A percentile compares a stretch with the other conserved stretches of the same genome.
These are phyloP conservation scores for Hemileccinum impolitum DNA, from an alignment of 768 basidiomycete genomes.

Conservation along the genomic window DNA sequence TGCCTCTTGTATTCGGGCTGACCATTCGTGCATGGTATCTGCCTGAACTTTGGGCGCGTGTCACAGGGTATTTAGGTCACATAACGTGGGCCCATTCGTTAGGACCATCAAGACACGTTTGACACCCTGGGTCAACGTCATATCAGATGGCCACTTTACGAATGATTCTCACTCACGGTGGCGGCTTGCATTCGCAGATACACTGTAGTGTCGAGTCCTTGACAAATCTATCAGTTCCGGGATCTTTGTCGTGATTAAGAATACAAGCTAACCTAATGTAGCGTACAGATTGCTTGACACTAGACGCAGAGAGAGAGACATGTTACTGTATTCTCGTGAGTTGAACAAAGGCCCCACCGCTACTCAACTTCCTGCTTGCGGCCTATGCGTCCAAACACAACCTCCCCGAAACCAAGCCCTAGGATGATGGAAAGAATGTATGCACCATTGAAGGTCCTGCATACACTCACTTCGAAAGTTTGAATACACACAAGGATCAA, in stretches of 20 bases:
- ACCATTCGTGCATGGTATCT: not conserved
- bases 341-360: not conserved
- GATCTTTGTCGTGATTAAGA: not conserved
- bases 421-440: constrained; percentile 71
- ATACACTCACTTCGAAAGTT: constrained; percentile 8
- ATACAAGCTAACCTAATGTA: constrained; percentile 50
- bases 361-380: constrained; percentile 5
- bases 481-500: not conserved
- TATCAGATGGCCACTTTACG: not conserved
- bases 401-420: constrained; percentile 74
- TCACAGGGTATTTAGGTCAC: not conserved
- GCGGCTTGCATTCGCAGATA: constrained; percentile 41
- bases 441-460: constrained; percentile 80
- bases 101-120: too few species aligned
- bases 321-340: too few species aligned
- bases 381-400: constrained; percentile 60
- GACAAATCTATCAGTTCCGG: not conserved
- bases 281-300: too few species aligned
- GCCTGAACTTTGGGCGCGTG: not conserved
- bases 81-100: too few species aligned
- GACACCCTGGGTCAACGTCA: not conserved
- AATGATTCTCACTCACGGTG: not conserved
- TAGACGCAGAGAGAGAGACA: too few species aligned
- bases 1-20: not conserved
- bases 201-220: constrained; percentile 77